A percentile compares a stretch with the other conserved stretches of the same genome.
phyloP scores from a whole-genome alignment of 2,329 filamentous ascomycete species.

The Aspergillus fructus region DNA sequence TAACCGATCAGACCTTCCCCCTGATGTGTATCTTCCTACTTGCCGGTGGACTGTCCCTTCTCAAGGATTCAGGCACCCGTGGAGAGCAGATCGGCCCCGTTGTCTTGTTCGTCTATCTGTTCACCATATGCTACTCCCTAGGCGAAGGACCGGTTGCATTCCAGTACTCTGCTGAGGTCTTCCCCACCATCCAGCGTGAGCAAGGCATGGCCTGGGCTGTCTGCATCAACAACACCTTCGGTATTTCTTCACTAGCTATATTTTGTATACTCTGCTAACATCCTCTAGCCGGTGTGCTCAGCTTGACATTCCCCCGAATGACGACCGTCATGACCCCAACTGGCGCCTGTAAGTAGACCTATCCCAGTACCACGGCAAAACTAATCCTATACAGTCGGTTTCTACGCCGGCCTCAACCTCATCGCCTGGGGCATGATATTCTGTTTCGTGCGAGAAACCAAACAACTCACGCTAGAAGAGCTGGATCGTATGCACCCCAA shows the following conservation, averaged over 20 bases:
- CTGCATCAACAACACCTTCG: slow-evolving; percentile 25
- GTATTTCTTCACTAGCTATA: neutral
- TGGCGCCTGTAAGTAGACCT: slow-evolving; percentile 51
- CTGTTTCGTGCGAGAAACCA: slow-evolving; percentile 57
- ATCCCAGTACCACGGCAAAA: neutral
- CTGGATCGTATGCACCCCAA: slow-evolving; percentile 17
- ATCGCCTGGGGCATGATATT: slow-evolving; percentile 64
- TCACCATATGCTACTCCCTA: slow-evolving; percentile 61
- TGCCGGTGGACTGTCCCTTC: slow-evolving; percentile 57
- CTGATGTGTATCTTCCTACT: slow-evolving; percentile 64
- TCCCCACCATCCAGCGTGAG: slow-evolving; percentile 24
- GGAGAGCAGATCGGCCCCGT: slow-evolving; percentile 31
- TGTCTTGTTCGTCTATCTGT: slow-evolving; percentile 58
- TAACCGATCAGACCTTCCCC: slow-evolving; percentile 52
- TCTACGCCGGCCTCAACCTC: slow-evolving; percentile 54
- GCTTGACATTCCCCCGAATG: slow-evolving; percentile 49
- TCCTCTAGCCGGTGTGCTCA: slow-evolving; percentile 44
- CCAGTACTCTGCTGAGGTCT: slow-evolving; percentile 54
- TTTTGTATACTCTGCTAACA: slow-evolving; percentile 2
- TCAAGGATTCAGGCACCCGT: slow-evolving; percentile 37
- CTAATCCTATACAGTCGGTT: slow-evolving; percentile 38
- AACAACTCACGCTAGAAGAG: slow-evolving; percentile 46
- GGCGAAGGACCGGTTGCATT: slow-evolving; percentile 57
- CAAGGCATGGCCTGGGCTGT: slow-evolving; percentile 17
- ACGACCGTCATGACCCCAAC: slow-evolving; percentile 47